phyloP scores from a whole-genome alignment of 2,329 filamentous ascomycete genomes.

The Bipolaris zeicola region DNA sequence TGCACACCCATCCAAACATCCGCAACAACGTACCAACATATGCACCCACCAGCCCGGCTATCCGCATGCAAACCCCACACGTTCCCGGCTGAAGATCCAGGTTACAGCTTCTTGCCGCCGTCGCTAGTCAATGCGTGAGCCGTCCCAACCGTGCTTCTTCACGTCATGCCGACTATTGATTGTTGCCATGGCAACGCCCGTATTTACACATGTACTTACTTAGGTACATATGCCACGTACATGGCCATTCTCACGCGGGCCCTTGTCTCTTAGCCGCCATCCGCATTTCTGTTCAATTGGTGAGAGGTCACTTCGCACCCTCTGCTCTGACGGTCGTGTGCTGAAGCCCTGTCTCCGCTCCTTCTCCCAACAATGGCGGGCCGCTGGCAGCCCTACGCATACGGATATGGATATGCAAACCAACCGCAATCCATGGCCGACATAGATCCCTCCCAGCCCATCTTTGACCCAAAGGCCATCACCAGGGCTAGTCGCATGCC shows the following conservation, averaged over 20 bases:
- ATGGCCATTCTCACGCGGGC: conserved; percentile 25
- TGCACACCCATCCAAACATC: too few relatives aligned
- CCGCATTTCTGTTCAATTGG: conserved; percentile 40
- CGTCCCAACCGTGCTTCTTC: conserved; percentile 18
- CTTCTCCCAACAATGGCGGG: conserved; percentile 43
- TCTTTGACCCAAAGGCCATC: conserved; percentile 87
- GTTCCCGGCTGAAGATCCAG: conserved; percentile 5
- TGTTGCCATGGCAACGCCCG: conserved; percentile 39
- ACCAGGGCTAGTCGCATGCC: conserved; percentile 78
- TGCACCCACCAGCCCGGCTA: conserved; percentile 1
- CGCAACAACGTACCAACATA: not conserved
- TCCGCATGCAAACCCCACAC: conserved; percentile 16
- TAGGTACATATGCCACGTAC: conserved; percentile 24
- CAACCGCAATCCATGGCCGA: conserved; percentile 57
- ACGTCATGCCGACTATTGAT: conserved; percentile 31
- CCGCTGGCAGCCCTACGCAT: conserved; percentile 73
- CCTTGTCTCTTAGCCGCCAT: conserved; percentile 35
- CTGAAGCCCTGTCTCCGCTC: conserved; percentile 33
- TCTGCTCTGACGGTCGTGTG: conserved; percentile 34
- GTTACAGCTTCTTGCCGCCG: conserved; percentile 13
- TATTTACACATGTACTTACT: conserved; percentile 29
- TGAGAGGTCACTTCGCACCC: conserved; percentile 30
- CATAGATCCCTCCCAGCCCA: conserved; percentile 52
- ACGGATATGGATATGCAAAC: conserved; percentile 72
- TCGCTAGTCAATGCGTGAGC: conserved; percentile 14